Conservation (phyloP, 129 eudicot species). For the Centrapalus pauciflorus region DNA sequence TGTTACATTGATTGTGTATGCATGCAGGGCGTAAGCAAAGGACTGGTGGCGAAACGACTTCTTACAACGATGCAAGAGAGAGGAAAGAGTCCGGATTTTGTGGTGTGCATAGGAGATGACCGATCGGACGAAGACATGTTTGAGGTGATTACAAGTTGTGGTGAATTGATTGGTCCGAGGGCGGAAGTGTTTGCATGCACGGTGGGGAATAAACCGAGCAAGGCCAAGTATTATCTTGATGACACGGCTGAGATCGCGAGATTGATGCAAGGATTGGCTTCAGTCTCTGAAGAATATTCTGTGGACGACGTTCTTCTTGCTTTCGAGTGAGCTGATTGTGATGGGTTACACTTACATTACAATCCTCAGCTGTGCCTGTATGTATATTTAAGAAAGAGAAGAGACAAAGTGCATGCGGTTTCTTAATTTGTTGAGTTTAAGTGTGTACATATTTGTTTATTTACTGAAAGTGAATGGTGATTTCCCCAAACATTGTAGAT, state of each 20-base stretch:
- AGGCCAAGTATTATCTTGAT: constrained; percentile 81
- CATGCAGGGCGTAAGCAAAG: constrained; percentile 77
- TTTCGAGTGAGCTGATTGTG: constrained; percentile 20
- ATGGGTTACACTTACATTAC: not conserved
- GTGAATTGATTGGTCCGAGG: constrained; percentile 50
- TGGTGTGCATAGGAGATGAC: constrained; percentile 84
- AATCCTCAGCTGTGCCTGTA: not conserved
- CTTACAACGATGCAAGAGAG: constrained; percentile 62
- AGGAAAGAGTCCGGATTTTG: constrained; percentile 62
- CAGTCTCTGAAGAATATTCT: constrained; percentile 57
- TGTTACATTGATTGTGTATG: too few relatives aligned
- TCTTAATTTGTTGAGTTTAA: not conserved
- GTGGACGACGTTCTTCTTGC: constrained; percentile 23
- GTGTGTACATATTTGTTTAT: constrained; percentile 13
- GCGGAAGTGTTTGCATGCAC: constrained; percentile 84
- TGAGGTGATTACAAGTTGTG: constrained; percentile 65
- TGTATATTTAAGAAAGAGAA: constrained; percentile 8
- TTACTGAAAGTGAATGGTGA: not conserved
- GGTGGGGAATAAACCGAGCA: constrained; percentile 80
- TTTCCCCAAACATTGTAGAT: too few relatives aligned
- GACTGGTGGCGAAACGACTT: constrained; percentile 64
- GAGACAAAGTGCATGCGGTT: not conserved
- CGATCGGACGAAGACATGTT: constrained; percentile 93
- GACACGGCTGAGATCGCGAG: constrained; percentile 73
- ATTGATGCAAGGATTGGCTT: constrained; percentile 72